Conservation (phyloP, 1,284 basidiomycete genomes). For the Fomitopsis pinicola region DNA sequence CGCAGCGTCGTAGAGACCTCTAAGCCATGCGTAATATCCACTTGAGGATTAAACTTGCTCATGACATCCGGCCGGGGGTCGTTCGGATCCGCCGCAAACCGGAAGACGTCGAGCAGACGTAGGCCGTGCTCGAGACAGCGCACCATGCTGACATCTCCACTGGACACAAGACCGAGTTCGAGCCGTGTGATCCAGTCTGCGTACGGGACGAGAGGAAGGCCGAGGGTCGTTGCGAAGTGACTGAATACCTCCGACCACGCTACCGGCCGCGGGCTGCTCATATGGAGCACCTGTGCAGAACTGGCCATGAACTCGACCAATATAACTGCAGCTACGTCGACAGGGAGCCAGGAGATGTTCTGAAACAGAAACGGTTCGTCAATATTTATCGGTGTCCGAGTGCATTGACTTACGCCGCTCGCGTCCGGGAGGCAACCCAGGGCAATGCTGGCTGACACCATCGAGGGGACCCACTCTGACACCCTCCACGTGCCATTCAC, state of each 20-base stretch:
- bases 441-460: background rate
- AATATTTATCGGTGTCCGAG: background rate
- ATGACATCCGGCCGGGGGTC: background rate
- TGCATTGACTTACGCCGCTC: background rate
- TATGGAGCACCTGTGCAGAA: slow-evolving; percentile 4
- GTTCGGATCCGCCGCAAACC: background rate
- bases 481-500: no score
- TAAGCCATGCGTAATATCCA: background rate
- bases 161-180: background rate
- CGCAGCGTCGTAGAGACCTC: background rate
- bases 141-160: background rate
- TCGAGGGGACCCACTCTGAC: no score
- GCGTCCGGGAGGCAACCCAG: background rate
- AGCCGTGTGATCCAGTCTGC: slow-evolving; percentile 9
- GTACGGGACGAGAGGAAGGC: slow-evolving; percentile 12
- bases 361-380: background rate
- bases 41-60: background rate
- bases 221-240: slow-evolving; percentile 4
- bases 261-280: slow-evolving; percentile 16
- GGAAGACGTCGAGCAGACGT: background rate
- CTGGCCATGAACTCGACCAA: slow-evolving; percentile 11
- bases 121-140: background rate
- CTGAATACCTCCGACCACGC: slow-evolving; percentile 7
- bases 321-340: slow-evolving; percentile 9
- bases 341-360: slow-evolving; percentile 15